A percentile compares a stretch with the other conserved stretches of the same genome.
phyloP scores from a whole-genome alignment of 2,329 filamentous ascomycete genomes.

The Meredithiella fracta region DNA sequence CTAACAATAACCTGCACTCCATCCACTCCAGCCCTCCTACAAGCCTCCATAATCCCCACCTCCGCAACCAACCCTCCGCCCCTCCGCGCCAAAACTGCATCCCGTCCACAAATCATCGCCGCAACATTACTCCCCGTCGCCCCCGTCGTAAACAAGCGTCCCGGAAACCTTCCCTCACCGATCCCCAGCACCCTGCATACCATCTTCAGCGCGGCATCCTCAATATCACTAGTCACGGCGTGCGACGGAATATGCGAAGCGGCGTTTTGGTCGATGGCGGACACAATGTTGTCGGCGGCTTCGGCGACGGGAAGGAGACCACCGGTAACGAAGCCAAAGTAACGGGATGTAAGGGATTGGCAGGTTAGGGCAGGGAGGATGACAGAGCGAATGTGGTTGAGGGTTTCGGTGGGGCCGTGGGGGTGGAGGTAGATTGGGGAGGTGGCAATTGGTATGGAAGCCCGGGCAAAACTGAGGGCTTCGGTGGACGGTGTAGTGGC shows the following conservation, averaged over 20 bases:
- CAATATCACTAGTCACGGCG: conserved; percentile 58
- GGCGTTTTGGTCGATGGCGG: conserved; percentile 67
- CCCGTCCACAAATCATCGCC: conserved; percentile 49
- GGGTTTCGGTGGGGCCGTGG: neutral
- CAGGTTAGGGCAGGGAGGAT: conserved; percentile 47
- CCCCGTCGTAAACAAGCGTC: conserved; percentile 39
- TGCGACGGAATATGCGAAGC: conserved; percentile 66
- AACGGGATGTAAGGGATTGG: conserved; percentile 47
- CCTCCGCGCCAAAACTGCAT: conserved; percentile 37
- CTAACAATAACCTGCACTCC: conserved; percentile 66
- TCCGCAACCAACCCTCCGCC: conserved; percentile 41
- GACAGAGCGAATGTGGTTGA: conserved; percentile 27
- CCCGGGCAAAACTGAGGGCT: neutral
- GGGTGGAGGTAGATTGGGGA: neutral
- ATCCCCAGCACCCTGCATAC: conserved; percentile 51
- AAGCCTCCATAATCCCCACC: conserved; percentile 51
- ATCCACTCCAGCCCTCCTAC: conserved; percentile 43
- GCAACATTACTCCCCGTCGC: conserved; percentile 68
- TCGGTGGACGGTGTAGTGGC: neutral
- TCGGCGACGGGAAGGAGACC: conserved; percentile 63
- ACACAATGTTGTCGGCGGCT: conserved; percentile 72
- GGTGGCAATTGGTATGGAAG: neutral
- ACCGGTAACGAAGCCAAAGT: conserved; percentile 84
- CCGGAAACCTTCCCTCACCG: conserved; percentile 40
- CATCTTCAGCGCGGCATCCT: conserved; percentile 54